These are phyloP conservation scores for Sclerotinia minor DNA, from an alignment of 2,329 filamentous ascomycete genomes.

Conservation along the genomic window DNA sequence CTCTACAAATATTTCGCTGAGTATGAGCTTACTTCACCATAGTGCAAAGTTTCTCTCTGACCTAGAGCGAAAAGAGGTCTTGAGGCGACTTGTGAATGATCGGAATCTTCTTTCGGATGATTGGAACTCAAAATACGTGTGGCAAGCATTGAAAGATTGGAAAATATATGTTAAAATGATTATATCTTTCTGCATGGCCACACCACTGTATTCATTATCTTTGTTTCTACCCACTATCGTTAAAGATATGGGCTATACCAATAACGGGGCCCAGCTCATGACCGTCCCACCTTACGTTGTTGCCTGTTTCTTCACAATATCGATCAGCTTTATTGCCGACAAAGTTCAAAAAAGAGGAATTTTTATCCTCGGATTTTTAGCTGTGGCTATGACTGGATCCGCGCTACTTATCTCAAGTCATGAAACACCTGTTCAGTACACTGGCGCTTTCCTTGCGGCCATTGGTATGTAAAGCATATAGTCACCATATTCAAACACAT, in stretches of 20 bases:
- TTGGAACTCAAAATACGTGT: conserved; percentile 56
- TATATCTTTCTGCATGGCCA: conserved; percentile 63
- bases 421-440: conserved; percentile 70
- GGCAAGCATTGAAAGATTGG: conserved; percentile 61
- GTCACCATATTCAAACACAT: neutral
- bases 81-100: conserved; percentile 67
- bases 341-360: conserved; percentile 71
- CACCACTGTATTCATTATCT: conserved; percentile 48
- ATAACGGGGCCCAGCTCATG: conserved; percentile 51
- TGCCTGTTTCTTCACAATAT: conserved; percentile 65
- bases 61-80: conserved; percentile 55
- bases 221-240: conserved; percentile 48
- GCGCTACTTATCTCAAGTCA: conserved; percentile 69
- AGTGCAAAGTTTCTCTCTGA: conserved; percentile 55
- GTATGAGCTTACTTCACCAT: neutral
- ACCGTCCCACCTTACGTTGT: conserved; percentile 58
- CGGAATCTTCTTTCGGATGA: conserved; percentile 69
- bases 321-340: conserved; percentile 73
- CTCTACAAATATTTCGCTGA: neutral
- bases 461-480: conserved; percentile 46
- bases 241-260: conserved; percentile 55
- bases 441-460: conserved; percentile 78
- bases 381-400: conserved; percentile 74
- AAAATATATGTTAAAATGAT: conserved; percentile 47
- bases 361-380: conserved; percentile 60